Base-by-base conservation (phyloP, 805 yeast species). In the Lipomyces kockii region DNA sequence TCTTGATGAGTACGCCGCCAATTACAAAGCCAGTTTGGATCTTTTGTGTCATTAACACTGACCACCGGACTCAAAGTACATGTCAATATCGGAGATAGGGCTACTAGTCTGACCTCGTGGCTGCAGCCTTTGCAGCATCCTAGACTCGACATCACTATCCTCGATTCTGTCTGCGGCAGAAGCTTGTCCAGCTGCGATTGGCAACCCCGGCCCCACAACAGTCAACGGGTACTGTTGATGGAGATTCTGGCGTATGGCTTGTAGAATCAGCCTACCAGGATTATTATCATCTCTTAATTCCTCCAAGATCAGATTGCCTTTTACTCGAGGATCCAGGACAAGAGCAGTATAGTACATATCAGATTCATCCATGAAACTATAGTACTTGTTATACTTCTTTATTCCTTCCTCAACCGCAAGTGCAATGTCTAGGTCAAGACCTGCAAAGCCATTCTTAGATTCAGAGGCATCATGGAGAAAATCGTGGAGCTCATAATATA, bases 281-380 rank as follows among this genome's bases (percentile, higher is more conserved):
- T 56, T 34, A 1, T 56, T 56, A 25, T 56, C 49, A 14, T 56
- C 53, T 49, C 53, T 35, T 56, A 27, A 20, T 56, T 56, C 39
- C 39, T 56, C 60, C 34, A n/a, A 25, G 39, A 56, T 34, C 34
- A 54, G 37, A 54, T 54, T 54, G 20, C 58, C 58, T 27, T 54
- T 27, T 17, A 54, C 58, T 14, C 58, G 34, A 32, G 58, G 58
- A 54, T 54, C 58, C 58, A 54, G 58, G 58, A 54, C 27, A 17
- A 54, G 37, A 1, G 58, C 58, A 25, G 58, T 54, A 54, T 22
- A 54, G 37, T 27, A 2, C 34, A 32, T 2, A n/a, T n/a, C 58
- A 54, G 17, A 11, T 11, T 54, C 58, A 32, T 54, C 58, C 37
- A 20, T 27, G 20, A 54, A 54, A 54, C 58, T 54, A 32, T 54